Evolutionary conservation across 2,329 filamentous ascomycete species (phyloP).

Genomic region (Botrytis porri): DNA sequence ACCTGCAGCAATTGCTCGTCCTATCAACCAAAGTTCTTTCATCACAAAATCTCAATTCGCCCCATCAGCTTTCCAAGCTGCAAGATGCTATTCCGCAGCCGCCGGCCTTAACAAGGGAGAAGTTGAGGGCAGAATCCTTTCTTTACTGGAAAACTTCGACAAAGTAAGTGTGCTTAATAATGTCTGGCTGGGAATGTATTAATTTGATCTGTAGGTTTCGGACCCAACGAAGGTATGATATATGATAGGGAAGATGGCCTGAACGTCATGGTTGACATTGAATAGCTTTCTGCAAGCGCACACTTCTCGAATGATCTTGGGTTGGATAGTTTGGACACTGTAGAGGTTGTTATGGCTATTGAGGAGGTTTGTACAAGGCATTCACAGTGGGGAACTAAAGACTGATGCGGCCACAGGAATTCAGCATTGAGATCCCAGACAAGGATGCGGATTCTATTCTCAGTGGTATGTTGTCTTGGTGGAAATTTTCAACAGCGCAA

Average conservation of each 20-base stretch:
- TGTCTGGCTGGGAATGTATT: conserved; percentile 21
- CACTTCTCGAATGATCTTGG: conserved; percentile 98
- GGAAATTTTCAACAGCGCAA: neutral
- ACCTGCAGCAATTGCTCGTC: conserved; percentile 55
- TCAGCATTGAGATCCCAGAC: conserved; percentile 77
- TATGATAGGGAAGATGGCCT: neutral
- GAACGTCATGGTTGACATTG: conserved; percentile 29
- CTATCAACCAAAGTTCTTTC: conserved; percentile 56
- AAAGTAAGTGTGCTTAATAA: conserved; percentile 60
- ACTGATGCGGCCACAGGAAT: conserved; percentile 46
- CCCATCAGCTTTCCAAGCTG: conserved; percentile 62
- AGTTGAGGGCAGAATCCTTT: conserved; percentile 88
- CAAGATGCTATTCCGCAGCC: conserved; percentile 83
- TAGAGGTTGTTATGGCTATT: conserved; percentile 99
- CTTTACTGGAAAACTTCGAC: conserved; percentile 92
- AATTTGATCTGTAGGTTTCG: conserved; percentile 56
- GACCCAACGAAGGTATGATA: conserved; percentile 58
- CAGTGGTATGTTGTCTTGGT: conserved; percentile 57
- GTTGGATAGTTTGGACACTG: conserved; percentile 94
- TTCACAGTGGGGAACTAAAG: conserved; percentile 5
- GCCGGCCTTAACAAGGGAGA: conserved; percentile 76
- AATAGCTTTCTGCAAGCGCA: conserved; percentile 73
- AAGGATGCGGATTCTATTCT: conserved; percentile 76
- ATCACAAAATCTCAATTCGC: conserved; percentile 62
- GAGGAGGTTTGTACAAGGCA: conserved; percentile 67